Percentiles rank a stretch among this genome's conserved stretches.
Evolutionary conservation across 2,329 filamentous ascomycete species (phyloP).

Genomic region (Ophiostoma australiae): DNA sequence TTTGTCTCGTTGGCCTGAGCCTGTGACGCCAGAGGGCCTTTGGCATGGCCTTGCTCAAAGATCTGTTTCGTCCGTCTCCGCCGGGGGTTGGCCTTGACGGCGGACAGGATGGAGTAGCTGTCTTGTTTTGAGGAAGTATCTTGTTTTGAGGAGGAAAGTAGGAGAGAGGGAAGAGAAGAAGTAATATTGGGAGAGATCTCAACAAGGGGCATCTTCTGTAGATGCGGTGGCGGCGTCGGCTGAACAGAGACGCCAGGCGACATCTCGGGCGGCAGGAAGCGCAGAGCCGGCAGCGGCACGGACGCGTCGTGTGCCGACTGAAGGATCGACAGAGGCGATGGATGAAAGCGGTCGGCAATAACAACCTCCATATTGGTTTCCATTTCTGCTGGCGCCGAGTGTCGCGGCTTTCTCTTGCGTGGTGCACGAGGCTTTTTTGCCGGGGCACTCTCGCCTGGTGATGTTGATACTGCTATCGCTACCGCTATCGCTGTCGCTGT

Average conservation of each 20-base stretch:
- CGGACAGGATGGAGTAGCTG: slow-evolving; percentile 45
- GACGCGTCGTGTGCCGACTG: not conserved
- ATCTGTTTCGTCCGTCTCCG: slow-evolving; percentile 24
- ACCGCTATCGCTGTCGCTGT: not conserved
- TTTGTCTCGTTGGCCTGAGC: not conserved
- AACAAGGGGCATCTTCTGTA: slow-evolving; percentile 1
- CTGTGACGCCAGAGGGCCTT: not conserved
- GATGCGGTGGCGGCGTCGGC: not conserved
- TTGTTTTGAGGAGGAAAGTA: too few species aligned
- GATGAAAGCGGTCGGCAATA: not conserved
- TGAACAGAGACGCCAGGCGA: too few species aligned
- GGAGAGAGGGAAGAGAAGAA: too few species aligned
- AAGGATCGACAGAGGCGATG: not conserved
- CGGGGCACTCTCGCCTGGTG: not conserved
- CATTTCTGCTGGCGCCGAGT: slow-evolving; percentile 26
- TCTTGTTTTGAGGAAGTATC: not conserved
- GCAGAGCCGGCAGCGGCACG: not conserved
- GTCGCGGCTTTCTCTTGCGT: slow-evolving; percentile 16
- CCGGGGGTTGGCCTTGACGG: slow-evolving; percentile 45
- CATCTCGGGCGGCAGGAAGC: not conserved
- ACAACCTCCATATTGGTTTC: slow-evolving; percentile 3
- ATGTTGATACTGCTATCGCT: not conserved
- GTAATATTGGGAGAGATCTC: slow-evolving; percentile 13
- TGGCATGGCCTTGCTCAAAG: slow-evolving; percentile 17
- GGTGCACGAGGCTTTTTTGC: not conserved